Percentiles rank a stretch among this genome's conserved stretches.
Evolutionary conservation across 2,329 filamentous ascomycete species (phyloP).

Genomic region (Paecilomyces variotii): DNA sequence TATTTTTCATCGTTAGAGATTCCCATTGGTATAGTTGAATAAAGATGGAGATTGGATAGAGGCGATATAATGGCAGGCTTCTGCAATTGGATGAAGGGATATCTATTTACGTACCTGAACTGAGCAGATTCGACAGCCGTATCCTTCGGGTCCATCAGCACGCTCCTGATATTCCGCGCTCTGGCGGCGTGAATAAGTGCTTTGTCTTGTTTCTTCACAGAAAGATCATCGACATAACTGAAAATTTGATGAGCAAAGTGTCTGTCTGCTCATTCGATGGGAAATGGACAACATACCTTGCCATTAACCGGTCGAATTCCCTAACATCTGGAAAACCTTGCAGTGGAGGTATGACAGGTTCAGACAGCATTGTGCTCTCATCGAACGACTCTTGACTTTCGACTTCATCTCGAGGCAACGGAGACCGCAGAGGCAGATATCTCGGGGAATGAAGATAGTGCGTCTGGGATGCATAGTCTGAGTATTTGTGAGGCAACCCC

Average conservation of each 20-base stretch:
- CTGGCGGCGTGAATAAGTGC: slow-evolving; percentile 42
- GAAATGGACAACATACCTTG: slow-evolving; percentile 23
- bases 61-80: not conserved
- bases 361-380: slow-evolving; percentile 35
- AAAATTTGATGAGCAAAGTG: not conserved
- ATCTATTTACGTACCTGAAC: slow-evolving; percentile 32
- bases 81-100: not conserved
- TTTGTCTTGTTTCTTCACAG: slow-evolving; percentile 45
- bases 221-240: slow-evolving; percentile 43
- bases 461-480: slow-evolving; percentile 24
- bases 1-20: slow-evolving; percentile 2
- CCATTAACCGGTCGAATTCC: slow-evolving; percentile 40
- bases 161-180: slow-evolving; percentile 40
- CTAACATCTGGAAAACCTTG: slow-evolving; percentile 39
- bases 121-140: slow-evolving; percentile 44
- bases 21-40: not conserved
- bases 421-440: slow-evolving; percentile 28
- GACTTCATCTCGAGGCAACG: slow-evolving; percentile 28
- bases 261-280: not conserved
- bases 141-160: slow-evolving; percentile 42
- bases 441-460: slow-evolving; percentile 24
- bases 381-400: slow-evolving; percentile 39
- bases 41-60: not conserved
- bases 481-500: slow-evolving; percentile 23
- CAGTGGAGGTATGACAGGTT: slow-evolving; percentile 34